These are phyloP conservation scores for Asterochloris erici DNA, from an alignment of 139 green algal genomes.

Conservation along the genomic window DNA sequence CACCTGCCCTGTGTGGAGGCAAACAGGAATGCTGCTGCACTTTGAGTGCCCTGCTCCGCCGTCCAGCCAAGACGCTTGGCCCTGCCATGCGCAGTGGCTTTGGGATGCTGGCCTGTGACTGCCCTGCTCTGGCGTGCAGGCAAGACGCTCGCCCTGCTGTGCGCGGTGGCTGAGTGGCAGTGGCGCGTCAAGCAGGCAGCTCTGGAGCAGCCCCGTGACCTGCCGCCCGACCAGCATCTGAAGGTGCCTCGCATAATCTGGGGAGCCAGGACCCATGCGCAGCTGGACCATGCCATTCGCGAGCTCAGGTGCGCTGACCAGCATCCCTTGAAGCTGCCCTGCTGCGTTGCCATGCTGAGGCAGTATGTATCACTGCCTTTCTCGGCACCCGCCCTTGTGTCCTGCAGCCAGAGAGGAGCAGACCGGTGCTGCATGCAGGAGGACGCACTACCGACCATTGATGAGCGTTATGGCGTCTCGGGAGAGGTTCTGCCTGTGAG, in stretches of 20 bases:
- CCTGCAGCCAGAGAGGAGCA: no score
- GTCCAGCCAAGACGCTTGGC: no score
- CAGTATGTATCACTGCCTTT: no score
- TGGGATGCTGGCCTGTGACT: background rate
- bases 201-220: background rate
- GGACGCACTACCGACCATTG: slow-evolving; percentile 9
- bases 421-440: background rate
- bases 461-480: slow-evolving; percentile 14
- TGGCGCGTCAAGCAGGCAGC: background rate
- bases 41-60: no score
- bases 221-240: background rate
- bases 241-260: slow-evolving; percentile 6
- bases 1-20: background rate
- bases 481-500: slow-evolving; percentile 15
- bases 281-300: slow-evolving; percentile 16
- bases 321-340: background rate
- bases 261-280: slow-evolving; percentile 14
- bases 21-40: background rate
- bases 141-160: slow-evolving; percentile 16
- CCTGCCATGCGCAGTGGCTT: no score
- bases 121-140: background rate
- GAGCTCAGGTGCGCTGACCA: slow-evolving; percentile 9
- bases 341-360: no score
- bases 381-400: no score
- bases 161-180: slow-evolving; percentile 3